Conservation (phyloP, 768 basidiomycete genomes). For the Rhodotorula paludigena region DNA sequence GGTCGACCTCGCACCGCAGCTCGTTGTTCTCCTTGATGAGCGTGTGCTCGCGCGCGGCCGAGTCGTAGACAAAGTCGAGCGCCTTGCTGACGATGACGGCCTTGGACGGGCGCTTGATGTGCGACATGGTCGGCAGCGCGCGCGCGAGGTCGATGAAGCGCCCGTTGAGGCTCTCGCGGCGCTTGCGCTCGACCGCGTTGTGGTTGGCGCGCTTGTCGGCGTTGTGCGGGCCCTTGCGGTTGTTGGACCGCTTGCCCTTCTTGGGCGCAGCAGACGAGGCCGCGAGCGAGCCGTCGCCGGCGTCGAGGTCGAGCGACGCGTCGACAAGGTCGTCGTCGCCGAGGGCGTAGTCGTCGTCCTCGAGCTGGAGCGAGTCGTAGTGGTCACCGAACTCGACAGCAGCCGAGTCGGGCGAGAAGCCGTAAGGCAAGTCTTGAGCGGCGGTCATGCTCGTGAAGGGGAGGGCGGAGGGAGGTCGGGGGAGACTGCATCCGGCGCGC, state of each 20-base stretch:
- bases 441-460: conserved; percentile 20
- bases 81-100: conserved; percentile 94
- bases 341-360: conserved; percentile 9
- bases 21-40: conserved; percentile 82
- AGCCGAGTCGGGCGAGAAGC: conserved; percentile 26
- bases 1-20: conserved; percentile 83
- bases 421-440: conserved; percentile 30
- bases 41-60: conserved; percentile 71
- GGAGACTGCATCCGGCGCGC: not conserved
- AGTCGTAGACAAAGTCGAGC: conserved; percentile 69
- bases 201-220: conserved; percentile 93
- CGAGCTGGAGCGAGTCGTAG: conserved; percentile 17
- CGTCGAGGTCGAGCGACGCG: not conserved
- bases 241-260: conserved; percentile 20
- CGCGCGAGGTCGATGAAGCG: conserved; percentile 74
- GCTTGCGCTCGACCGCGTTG: conserved; percentile 91
- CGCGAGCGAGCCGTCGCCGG: not conserved
- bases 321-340: conserved; percentile 17
- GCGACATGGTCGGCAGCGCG: conserved; percentile 81
- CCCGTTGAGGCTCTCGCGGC: conserved; percentile 86
- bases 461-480: not conserved
- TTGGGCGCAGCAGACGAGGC: not conserved
- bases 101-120: conserved; percentile 90
- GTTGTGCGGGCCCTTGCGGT: conserved; percentile 46
- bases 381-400: conserved; percentile 27